Percentiles rank a stretch among this genome's conserved stretches.
phyloP scores from a whole-genome alignment of 1,284 basidiomycete species.

The Ganoderma meredithae region DNA sequence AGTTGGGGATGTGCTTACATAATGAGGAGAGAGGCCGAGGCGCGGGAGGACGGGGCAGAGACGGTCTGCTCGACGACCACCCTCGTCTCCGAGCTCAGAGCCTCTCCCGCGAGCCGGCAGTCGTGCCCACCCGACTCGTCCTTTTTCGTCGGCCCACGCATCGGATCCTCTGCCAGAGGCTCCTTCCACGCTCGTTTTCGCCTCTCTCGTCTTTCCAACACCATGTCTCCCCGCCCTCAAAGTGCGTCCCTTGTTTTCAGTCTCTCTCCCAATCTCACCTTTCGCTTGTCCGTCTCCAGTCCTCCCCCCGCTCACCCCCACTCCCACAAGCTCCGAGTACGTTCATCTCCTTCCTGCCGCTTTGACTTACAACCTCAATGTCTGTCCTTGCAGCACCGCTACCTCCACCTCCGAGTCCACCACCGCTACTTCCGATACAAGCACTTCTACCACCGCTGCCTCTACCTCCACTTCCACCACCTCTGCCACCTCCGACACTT shows the following conservation, averaged over 20 bases:
- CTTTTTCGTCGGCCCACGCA: constrained; percentile 2
- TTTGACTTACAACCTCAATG: not conserved
- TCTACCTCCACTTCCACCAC: constrained; percentile 7
- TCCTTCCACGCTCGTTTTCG: constrained; percentile 4
- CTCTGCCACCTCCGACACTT: constrained; percentile 9
- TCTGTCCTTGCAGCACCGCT: constrained; percentile 13
- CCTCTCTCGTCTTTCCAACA: not conserved
- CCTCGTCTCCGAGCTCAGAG: constrained; percentile 11
- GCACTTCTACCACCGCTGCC: constrained; percentile 12
- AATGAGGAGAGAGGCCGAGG: constrained; percentile 1
- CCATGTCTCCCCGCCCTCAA: constrained; percentile 9
- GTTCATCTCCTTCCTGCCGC: not conserved
- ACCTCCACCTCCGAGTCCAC: constrained; percentile 13
- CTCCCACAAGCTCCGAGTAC: not conserved
- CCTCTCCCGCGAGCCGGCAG: constrained; percentile 6
- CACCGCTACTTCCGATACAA: constrained; percentile 12
- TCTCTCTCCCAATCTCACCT: not conserved
- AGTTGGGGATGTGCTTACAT: constrained; percentile 21
- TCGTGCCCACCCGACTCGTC: constrained; percentile 1
- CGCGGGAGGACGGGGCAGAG: constrained; percentile 1
- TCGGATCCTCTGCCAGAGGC: not conserved
- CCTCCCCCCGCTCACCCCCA: not conserved
- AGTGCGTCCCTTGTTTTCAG: not conserved
- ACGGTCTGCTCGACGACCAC: constrained; percentile 10
- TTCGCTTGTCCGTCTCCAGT: not conserved